phyloP scores from a whole-genome alignment of 2,329 filamentous ascomycete genomes.

The Aspergillus floridensis region DNA sequence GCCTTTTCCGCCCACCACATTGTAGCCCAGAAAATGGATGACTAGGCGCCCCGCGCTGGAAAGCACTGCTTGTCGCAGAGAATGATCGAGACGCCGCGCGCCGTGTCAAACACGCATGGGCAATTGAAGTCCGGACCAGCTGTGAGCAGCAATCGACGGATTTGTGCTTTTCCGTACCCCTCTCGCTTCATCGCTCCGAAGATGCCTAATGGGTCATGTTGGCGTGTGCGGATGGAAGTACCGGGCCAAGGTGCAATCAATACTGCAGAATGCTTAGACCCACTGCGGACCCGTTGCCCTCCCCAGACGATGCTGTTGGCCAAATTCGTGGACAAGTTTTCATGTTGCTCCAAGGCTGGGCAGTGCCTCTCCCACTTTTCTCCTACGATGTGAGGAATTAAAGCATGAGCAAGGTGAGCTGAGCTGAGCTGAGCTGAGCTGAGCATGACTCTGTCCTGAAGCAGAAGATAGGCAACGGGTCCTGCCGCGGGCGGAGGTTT shows the following conservation, averaged over 20 bases:
- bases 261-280: background rate
- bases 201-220: background rate
- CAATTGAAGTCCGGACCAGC: background rate
- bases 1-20: background rate
- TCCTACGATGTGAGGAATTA: background rate
- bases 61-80: background rate
- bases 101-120: background rate
- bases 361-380: background rate
- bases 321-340: background rate
- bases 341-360: background rate
- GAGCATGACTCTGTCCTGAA: background rate
- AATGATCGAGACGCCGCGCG: background rate
- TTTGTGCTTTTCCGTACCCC: background rate
- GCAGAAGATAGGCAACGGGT: background rate
- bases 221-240: background rate
- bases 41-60: background rate
- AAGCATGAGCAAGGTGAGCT: conserved; percentile 1
- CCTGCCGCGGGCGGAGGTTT: background rate
- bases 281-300: background rate
- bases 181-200: background rate
- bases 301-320: too few relatives aligned
- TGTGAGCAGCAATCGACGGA: background rate
- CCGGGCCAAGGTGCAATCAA: background rate
- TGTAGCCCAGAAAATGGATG: background rate
- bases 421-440: conserved; percentile 9